A percentile compares a stretch with the other conserved stretches of the same genome.
Evolutionary conservation across 2,329 filamentous ascomycete species (phyloP).

Genomic region (Huntiella savannae): DNA sequence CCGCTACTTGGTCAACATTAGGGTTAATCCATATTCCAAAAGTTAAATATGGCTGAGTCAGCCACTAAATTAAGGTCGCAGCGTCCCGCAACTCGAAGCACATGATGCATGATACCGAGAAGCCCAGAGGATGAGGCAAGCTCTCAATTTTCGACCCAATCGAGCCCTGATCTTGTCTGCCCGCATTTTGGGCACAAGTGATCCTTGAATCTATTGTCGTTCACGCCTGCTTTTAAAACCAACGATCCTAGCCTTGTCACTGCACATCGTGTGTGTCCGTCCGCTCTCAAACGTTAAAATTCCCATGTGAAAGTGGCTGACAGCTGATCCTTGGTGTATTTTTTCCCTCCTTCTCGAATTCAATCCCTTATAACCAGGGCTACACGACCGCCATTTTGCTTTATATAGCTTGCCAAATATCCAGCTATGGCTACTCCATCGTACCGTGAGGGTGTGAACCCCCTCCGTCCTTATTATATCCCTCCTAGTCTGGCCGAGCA

Average conservation of each 20-base stretch:
- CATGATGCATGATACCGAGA: slow-evolving; percentile 8
- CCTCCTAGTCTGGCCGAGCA: slow-evolving; percentile 34
- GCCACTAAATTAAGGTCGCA: slow-evolving; percentile 5
- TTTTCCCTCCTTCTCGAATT: neutral
- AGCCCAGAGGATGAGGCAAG: slow-evolving; percentile 8
- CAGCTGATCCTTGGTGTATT: no score
- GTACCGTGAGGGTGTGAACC: slow-evolving; percentile 35
- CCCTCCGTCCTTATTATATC: slow-evolving; percentile 52
- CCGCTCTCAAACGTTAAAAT: neutral
- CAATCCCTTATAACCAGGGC: neutral
- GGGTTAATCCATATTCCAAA: no score
- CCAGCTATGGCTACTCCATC: slow-evolving; percentile 20
- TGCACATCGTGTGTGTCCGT: no score
- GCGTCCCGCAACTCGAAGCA: neutral
- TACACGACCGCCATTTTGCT: no score
- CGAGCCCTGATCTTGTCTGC: slow-evolving; percentile 8
- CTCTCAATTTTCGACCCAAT: slow-evolving; percentile 11
- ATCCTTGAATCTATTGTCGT: slow-evolving; percentile 2
- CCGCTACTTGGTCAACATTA: no score
- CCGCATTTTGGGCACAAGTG: slow-evolving; percentile 7
- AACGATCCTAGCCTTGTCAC: neutral
- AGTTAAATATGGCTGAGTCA: slow-evolving; percentile 5
- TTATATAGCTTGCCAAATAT: neutral
- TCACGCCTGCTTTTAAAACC: neutral
- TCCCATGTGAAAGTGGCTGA: neutral